phyloP scores from a whole-genome alignment of 805 yeast species.

The Pichia sporocuriosa region DNA sequence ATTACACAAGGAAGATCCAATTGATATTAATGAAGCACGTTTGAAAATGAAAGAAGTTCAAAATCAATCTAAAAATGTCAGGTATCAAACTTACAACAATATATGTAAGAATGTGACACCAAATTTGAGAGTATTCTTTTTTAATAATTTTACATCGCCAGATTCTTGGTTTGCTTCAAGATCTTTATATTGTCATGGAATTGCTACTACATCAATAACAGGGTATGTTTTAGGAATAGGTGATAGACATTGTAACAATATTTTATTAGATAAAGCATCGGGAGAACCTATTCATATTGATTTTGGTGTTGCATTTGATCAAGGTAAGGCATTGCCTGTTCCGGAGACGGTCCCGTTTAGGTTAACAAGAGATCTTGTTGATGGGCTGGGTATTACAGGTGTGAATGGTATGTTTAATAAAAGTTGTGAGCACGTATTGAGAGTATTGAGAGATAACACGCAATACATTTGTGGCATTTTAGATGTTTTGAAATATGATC shows the following conservation, averaged over 20 bases:
- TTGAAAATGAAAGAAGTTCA: constrained; percentile 55
- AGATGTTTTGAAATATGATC: constrained; percentile 86
- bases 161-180: constrained; percentile 69
- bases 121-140: constrained; percentile 62
- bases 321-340: constrained; percentile 72
- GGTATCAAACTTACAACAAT: constrained; percentile 40
- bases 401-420: constrained; percentile 67
- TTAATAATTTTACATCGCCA: constrained; percentile 57
- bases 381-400: constrained; percentile 90
- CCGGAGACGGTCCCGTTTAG: constrained; percentile 96
- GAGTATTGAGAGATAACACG: constrained; percentile 56
- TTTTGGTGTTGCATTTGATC: constrained; percentile 94
- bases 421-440: constrained; percentile 66
- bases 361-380: constrained; percentile 81
- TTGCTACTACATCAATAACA: constrained; percentile 79
- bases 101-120: constrained; percentile 55
- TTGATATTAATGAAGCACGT: constrained; percentile 54
- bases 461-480: constrained; percentile 73
- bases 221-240: constrained; percentile 91
- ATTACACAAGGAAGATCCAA: constrained; percentile 49
- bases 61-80: constrained; percentile 34
- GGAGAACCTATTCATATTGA: constrained; percentile 97
- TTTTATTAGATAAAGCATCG: constrained; percentile 66
- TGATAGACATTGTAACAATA: constrained; percentile 90
- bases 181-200: constrained; percentile 61